Base-by-base conservation (phyloP, 2,329 filamentous ascomycete species). In the Metarhizium rileyi region DNA sequence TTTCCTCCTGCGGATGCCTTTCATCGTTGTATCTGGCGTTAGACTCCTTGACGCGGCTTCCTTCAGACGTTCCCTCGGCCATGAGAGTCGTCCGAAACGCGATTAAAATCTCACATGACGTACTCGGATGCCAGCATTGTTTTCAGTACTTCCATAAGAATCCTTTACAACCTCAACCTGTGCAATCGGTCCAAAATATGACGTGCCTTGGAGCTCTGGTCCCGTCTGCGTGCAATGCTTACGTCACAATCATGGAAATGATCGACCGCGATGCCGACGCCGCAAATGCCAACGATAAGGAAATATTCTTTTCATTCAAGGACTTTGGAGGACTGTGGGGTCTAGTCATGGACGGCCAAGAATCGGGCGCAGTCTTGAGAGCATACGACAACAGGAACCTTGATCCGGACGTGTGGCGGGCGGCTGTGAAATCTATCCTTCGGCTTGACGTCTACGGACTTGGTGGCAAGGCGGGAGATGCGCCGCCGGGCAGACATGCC, bases 131-230 rank as follows among this genome's bases (percentile, higher is more conserved):
- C 57, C 59, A 66, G 1, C 55, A 62, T 16, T 83, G 80, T 63
- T 72, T 70, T 46, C 63, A 67, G 23, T 61, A 66, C 30, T 49
- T 67, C 28, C 43, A 68, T 16, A 57, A 66, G 7, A 66, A 72
- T 5, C 55, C 63, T 1, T 55, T 56, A 25, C 54, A 62, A 27
- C 60, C 65, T 1, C 65, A 69, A 1, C 67, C 71, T 22, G 70
- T 80, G 46, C 72, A 76, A 47, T 56, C 69, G 27, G 76, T 79
- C 53, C 80, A 83, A 59, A 81, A 72, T 57, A 68, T 75, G 46
- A 81, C 82, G 77, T 68, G 80, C 47, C 66, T 83, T 4, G 76
- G 72, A 6, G 73, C 78, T 2, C 69, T 83, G 27, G 65, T 83
- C 3, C 78, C 78, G 2, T 75, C 76, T 8, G 71, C 78, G 42